phyloP scores from a whole-genome alignment of 2,329 filamentous ascomycete species.

The Penicillium brevicompactum region DNA sequence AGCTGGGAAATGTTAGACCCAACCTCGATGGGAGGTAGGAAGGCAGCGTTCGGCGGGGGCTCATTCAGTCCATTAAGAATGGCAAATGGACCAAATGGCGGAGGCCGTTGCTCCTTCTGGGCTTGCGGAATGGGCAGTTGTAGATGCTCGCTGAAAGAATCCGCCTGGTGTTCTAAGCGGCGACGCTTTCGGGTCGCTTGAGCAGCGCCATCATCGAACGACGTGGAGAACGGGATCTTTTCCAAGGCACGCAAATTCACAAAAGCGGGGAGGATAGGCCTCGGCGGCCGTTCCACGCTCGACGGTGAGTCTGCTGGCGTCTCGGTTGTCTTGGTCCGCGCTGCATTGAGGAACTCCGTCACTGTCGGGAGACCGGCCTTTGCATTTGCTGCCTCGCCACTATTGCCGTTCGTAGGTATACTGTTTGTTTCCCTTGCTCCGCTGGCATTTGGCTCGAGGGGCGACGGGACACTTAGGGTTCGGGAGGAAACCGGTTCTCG shows the following conservation, averaged over 20 bases:
- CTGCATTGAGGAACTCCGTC: conserved; percentile 39
- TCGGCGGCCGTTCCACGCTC: conserved; percentile 41
- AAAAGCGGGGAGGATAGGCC: conserved; percentile 48
- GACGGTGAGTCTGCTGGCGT: conserved; percentile 30
- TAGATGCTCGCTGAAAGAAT: conserved; percentile 47
- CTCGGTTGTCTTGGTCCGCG: conserved; percentile 40
- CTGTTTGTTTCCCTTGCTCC: conserved; percentile 33
- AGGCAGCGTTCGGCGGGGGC: conserved; percentile 62
- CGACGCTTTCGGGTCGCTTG: conserved; percentile 45
- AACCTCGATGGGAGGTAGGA: conserved; percentile 63
- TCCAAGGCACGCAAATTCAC: conserved; percentile 52
- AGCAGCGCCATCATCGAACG: conserved; percentile 40
- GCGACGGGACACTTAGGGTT: conserved; percentile 44
- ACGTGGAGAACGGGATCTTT: conserved; percentile 43
- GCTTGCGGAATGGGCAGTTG: conserved; percentile 51
- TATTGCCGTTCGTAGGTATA: conserved; percentile 29
- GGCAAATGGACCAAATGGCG: conserved; percentile 48
- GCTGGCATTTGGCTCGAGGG: conserved; percentile 48
- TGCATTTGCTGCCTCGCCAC: conserved; percentile 34
- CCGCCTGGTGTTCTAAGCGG: conserved; percentile 44
- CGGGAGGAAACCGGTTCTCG: conserved; percentile 49
- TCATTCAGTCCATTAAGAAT: conserved; percentile 64
- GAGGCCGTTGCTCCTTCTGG: conserved; percentile 49
- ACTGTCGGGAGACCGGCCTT: conserved; percentile 33
- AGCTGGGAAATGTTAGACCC: conserved; percentile 43